phyloP scores from a whole-genome alignment of 83 land plant species.

The Larix sibirica region DNA sequence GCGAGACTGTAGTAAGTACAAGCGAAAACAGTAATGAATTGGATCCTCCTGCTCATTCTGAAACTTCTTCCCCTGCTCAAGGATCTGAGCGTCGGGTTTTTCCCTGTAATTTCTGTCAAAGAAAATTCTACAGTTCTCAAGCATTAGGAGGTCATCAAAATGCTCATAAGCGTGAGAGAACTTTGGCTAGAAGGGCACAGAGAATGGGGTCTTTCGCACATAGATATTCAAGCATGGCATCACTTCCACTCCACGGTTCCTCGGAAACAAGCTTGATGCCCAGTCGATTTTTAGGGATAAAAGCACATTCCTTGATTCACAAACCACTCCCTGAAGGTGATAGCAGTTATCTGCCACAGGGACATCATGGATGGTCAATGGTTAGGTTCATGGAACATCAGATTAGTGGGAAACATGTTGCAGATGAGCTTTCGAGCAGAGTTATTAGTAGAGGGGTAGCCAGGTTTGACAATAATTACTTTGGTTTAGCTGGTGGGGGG shows the following conservation, averaged over 20 bases:
- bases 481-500: too few relatives aligned
- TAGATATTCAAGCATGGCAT: conserved; percentile 18
- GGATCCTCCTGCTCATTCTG: conserved; percentile 3
- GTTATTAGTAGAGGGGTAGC: too few relatives aligned
- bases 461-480: too few relatives aligned
- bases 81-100: conserved; percentile 5
- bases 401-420: too few relatives aligned
- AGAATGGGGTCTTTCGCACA: conserved; percentile 8
- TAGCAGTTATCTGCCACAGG: background rate
- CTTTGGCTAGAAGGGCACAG: conserved; percentile 15
- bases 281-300: conserved; percentile 7
- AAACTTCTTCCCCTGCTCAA: background rate
- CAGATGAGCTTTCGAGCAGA: too few relatives aligned
- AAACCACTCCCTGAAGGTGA: background rate
- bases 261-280: background rate
- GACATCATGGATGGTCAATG: background rate
- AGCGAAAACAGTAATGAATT: conserved; percentile 9
- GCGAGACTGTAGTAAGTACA: background rate
- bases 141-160: conserved; percentile 38
- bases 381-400: background rate
- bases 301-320: conserved; percentile 20
- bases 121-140: conserved; percentile 39
- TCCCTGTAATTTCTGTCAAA: conserved; percentile 29
- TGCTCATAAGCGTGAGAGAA: conserved; percentile 35
- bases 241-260: conserved; percentile 27